Conservation (phyloP, 257 asterid species). For the Prunella vulgaris region DNA sequence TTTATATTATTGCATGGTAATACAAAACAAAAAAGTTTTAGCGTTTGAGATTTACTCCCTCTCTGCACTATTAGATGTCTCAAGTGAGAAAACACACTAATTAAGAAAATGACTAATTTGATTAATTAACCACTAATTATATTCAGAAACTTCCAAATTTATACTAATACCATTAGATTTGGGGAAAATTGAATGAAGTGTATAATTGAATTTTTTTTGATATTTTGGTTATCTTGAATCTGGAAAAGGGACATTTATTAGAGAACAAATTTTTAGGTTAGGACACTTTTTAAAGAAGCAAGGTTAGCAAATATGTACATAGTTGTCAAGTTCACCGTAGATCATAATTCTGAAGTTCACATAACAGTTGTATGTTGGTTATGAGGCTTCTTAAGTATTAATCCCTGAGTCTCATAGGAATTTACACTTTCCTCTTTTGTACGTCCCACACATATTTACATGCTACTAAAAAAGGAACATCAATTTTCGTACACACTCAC, state of each 20-base stretch:
- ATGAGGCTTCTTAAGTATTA: not conserved
- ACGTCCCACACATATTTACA: too few relatives aligned
- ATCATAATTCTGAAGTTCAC: constrained; percentile 5
- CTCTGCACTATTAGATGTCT: not conserved
- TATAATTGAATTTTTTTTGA: not conserved
- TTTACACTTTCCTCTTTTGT: too few relatives aligned
- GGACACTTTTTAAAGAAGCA: not conserved
- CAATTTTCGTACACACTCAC: too few relatives aligned
- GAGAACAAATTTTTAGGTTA: not conserved
- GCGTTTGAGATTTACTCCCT: not conserved
- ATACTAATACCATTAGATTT: not conserved
- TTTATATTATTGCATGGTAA: not conserved
- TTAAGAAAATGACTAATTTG: not conserved
- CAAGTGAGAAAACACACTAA: too few relatives aligned
- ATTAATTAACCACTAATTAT: not conserved
- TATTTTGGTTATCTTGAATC: not conserved
- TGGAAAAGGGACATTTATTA: not conserved
- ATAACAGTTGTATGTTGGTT: not conserved
- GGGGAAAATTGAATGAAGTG: not conserved
- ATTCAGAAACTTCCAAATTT: not conserved
- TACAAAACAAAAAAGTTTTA: not conserved
- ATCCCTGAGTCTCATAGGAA: too few relatives aligned
- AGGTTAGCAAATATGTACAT: not conserved
- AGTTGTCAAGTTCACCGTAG: constrained; percentile 7
- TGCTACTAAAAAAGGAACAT: too few relatives aligned